Base-by-base conservation (phyloP, 345 rosid genomes). In the Raphanus sativus region DNA sequence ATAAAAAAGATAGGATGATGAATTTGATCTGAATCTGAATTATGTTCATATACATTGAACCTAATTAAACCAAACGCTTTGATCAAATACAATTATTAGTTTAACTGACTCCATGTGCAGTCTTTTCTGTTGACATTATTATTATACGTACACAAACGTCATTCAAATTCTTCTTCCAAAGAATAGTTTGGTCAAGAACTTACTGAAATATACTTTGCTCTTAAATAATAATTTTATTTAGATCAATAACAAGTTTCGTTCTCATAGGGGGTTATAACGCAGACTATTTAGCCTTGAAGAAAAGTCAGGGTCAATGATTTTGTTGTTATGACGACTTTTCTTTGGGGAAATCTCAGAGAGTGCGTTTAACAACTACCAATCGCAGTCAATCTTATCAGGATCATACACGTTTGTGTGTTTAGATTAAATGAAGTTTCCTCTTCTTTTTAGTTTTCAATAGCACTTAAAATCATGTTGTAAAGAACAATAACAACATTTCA, bases 361-460 rank as follows among this genome's bases (percentile, higher is more conserved):
- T 58, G 62, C 64, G 38, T 65, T 74, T 65, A 73, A 64, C 65
- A 55, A 15, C 21, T 21, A 21, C 54, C 15, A 74, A 65, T 56
- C 71, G 66, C 45, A 28, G 71, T 36, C 70, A 40, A 13, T n/a
- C 70, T 12, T 34, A 36, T 65, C 64, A 65, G 6, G 55, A 36
- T 65, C 48, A 36, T 15, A 65, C 77, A 65, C 50, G 78, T 75
- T 66, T 67, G n/a, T n/a, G n/a, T n/a, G n/a, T n/a, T n/a, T n/a
- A n/a, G n/a, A n/a, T n/a, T n/a, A n/a, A n/a, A n/a, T n/a, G n/a
- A n/a, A n/a, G n/a, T n/a, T 67, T 36, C 56, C 10, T 26, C 70
- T 15, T 74, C 33, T 16, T 50, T 59, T 16, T 29, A 29, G 50
- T 4, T 15, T 28, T 45, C 62, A 64, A 36, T 1, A 34, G 3